Conservation (phyloP, 2,329 filamentous ascomycete species). For the Cyanodermella asteris region DNA sequence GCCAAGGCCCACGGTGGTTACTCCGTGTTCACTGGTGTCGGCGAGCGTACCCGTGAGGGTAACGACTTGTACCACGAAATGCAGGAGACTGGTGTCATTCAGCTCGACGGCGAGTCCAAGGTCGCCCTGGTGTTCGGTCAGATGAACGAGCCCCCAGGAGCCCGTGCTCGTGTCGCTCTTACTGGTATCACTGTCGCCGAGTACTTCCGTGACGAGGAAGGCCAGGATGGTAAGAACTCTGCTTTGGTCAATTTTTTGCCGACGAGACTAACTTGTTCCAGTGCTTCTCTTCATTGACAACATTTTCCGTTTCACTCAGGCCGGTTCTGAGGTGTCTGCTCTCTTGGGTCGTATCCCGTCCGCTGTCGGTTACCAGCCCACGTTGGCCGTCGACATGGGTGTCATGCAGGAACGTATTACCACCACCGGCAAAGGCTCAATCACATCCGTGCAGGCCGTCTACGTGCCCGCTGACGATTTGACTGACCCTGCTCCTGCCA, state of each 20-base stretch:
- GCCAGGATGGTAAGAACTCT: conserved; percentile 55
- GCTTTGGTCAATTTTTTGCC: conserved; percentile 9
- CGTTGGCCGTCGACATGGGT: conserved; percentile 97
- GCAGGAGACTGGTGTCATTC: conserved; percentile 99
- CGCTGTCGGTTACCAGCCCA: conserved; percentile 99
- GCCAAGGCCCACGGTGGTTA: conserved; percentile 99
- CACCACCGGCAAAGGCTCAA: conserved; percentile 97
- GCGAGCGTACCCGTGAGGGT: conserved; percentile 99
- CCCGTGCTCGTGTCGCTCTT: conserved; percentile 97
- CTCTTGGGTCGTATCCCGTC: conserved; percentile 98
- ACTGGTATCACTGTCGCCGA: conserved; percentile 63
- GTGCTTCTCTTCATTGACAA: conserved; percentile 99
- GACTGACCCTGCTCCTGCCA: conserved; percentile 98
- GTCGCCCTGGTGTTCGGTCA: conserved; percentile 98
- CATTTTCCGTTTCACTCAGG: conserved; percentile 99
- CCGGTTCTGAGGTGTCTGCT: conserved; percentile 99
- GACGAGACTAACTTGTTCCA: conserved; percentile 13
- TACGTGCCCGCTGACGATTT: conserved; percentile 99
- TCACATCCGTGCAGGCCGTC: conserved; percentile 98
- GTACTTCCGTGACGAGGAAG: conserved; percentile 60
- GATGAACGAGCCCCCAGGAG: conserved; percentile 99
- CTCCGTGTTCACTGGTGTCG: conserved; percentile 99
- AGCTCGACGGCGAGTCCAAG: conserved; percentile 98
- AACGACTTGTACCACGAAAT: conserved; percentile 99
- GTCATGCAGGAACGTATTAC: conserved; percentile 99